phyloP scores from a whole-genome alignment of 2,329 filamentous ascomycete species.

The Colletotrichum lupini region DNA sequence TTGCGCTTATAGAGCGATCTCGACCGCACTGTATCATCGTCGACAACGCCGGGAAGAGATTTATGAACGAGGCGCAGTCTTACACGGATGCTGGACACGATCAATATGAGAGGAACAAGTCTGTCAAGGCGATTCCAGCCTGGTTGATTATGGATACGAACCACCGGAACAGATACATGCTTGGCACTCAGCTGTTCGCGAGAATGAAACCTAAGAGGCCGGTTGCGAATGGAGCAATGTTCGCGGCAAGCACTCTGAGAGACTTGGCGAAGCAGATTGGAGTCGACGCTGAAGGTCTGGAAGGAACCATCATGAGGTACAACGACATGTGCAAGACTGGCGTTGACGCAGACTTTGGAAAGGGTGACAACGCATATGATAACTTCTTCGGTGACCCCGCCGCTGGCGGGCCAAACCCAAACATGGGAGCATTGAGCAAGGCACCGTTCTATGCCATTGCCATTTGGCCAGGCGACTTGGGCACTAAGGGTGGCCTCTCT shows the following conservation, averaged over 20 bases:
- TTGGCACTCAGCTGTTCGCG: constrained; percentile 23
- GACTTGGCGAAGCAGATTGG: constrained; percentile 42
- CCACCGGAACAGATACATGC: constrained; percentile 45
- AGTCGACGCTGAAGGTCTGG: constrained; percentile 38
- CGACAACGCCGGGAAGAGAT: constrained; percentile 44
- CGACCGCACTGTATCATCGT: constrained; percentile 49
- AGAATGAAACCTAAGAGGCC: constrained; percentile 30
- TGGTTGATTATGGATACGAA: constrained; percentile 46
- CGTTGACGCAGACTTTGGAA: constrained; percentile 46
- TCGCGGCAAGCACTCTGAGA: constrained; percentile 39
- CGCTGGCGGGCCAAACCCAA: constrained; percentile 1
- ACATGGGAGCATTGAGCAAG: constrained; percentile 37
- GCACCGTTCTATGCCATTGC: constrained; percentile 44
- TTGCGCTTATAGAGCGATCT: constrained; percentile 42
- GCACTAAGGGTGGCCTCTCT: constrained; percentile 50
- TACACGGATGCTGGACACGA: constrained; percentile 44
- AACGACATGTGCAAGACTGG: constrained; percentile 44
- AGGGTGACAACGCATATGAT: constrained; percentile 46
- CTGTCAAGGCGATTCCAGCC: constrained; percentile 41
- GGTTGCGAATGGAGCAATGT: constrained; percentile 39
- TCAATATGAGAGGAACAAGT: constrained; percentile 38
- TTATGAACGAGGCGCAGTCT: constrained; percentile 47
- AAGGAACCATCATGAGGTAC: constrained; percentile 41
- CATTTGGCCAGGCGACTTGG: constrained; percentile 49
- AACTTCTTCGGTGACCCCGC: constrained; percentile 44